A percentile compares a stretch with the other conserved stretches of the same genome.
Evolutionary conservation across 441 rosid genomes (phyloP).

Genomic region (Breynia disticha): DNA sequence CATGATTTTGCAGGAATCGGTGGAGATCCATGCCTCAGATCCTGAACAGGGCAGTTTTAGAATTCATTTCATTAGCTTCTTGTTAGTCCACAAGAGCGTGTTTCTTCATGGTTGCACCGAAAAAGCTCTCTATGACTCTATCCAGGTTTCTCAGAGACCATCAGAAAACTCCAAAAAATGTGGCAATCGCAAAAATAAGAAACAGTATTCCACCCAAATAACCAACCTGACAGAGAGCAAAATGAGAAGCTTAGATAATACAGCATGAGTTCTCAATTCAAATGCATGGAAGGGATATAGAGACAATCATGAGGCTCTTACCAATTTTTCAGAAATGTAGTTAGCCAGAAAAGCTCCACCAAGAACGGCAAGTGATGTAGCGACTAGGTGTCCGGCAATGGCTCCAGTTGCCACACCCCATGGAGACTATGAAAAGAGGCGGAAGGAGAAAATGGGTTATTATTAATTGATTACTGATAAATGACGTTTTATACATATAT

Average conservation of each 20-base stretch:
- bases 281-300: not conserved
- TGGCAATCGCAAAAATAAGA: slow-evolving; percentile 78
- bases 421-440: slow-evolving; percentile 50
- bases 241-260: not conserved
- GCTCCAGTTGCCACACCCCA: slow-evolving; percentile 97
- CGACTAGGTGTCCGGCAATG: slow-evolving; percentile 83
- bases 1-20: no score
- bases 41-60: not conserved
- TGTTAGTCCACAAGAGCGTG: not conserved
- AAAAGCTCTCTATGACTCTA: slow-evolving; percentile 5
- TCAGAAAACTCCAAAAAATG: slow-evolving; percentile 82
- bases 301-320: slow-evolving; percentile 15
- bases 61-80: not conserved
- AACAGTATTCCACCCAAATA: slow-evolving; percentile 80
- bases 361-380: slow-evolving; percentile 69
- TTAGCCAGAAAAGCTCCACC: slow-evolving; percentile 94
- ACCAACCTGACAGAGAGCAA: slow-evolving; percentile 59
- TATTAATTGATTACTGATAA: no score
- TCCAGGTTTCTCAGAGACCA: slow-evolving; percentile 7
- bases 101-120: not conserved
- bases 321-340: slow-evolving; percentile 90
- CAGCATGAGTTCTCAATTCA: not conserved
- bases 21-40: not conserved
- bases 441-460: not conserved
- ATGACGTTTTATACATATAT: no score